Base-by-base conservation (phyloP, 73 alveolate species). In the Paramecium octaurelia region DNA sequence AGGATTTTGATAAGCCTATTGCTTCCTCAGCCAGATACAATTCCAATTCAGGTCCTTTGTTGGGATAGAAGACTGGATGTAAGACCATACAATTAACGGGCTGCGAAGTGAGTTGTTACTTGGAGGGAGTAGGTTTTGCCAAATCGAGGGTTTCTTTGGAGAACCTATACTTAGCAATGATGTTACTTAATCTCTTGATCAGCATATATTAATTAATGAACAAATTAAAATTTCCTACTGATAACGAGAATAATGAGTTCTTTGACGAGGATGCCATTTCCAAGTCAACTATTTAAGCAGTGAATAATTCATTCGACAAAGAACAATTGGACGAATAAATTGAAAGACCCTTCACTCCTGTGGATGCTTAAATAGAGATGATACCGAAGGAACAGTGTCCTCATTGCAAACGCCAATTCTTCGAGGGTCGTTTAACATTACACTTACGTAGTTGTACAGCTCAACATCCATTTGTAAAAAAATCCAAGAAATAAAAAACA, bases 11-110 rank as follows among this genome's bases (percentile, higher is more conserved):
- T 24, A 97, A 92, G 3, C 99, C 99, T 0, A 97, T 92, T 11
- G 99, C 99, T 96, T 97, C 99, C 50, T 97, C 98, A 21, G 99
- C 99, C 75, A 95, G 71, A 73, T 93, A 92, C 4, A 97, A 64
- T 83, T 97, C 99, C 27, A 93, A 64, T 24, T 92, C 92, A 7
- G 97, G 97, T 6, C 98, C 99, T 43, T 94, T 94, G 58, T 87
- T 87, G 16, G 80, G 58, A 68, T 60, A 44, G 29, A 57, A 68
- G 1, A 87, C 16, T 3, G 93, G 93, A 64, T 87, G 93, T 57
- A 87, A 76, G 86, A 87, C 89, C 76, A 87, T 42, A 38, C 89
- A 68, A 64, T 87, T 87, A 20, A 77, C 31, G 5, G 58, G 27
- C 0, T 86, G n/a, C 31, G 40, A 73, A 21, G 54, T 4, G 12